Percentiles rank a stretch among this genome's conserved stretches.
Evolutionary conservation across 2,329 filamentous ascomycete genomes (phyloP).

Genomic region (Gyromitra esculenta): DNA sequence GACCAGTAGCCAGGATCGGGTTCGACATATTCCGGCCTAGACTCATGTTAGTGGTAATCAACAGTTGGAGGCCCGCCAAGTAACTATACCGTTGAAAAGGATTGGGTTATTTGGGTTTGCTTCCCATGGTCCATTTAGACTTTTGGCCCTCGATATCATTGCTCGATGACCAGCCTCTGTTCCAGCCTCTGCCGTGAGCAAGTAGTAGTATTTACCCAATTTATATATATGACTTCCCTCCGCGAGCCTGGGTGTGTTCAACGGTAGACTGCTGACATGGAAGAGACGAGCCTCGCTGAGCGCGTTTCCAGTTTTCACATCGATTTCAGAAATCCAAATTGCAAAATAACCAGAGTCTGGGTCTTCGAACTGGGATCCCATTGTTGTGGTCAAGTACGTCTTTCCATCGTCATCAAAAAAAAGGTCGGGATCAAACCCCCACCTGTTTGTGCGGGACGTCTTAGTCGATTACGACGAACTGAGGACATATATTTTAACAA

Average conservation of each 20-base stretch:
- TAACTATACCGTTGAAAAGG: conserved; percentile 63
- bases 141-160: conserved; percentile 67
- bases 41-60: background rate
- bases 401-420: conserved; percentile 64
- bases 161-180: conserved; percentile 71
- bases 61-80: conserved; percentile 59
- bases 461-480: background rate
- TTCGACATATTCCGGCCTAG: conserved; percentile 51
- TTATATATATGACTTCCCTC: conserved; percentile 71
- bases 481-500: background rate
- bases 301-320: conserved; percentile 62
- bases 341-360: conserved; percentile 64
- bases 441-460: conserved; percentile 29
- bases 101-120: conserved; percentile 69
- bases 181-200: conserved; percentile 70
- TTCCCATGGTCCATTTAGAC: conserved; percentile 71
- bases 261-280: conserved; percentile 58
- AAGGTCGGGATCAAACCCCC: conserved; percentile 65
- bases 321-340: conserved; percentile 64
- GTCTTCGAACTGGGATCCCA: conserved; percentile 61
- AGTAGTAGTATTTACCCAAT: conserved; percentile 69
- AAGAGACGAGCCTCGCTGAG: conserved; percentile 60
- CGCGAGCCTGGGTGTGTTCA: conserved; percentile 60
- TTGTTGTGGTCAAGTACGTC: conserved; percentile 65
- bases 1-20: conserved; percentile 64